Evolutionary conservation across 768 basidiomycete genomes (phyloP).

Genomic region (Pulveroboletus ravenelii): DNA sequence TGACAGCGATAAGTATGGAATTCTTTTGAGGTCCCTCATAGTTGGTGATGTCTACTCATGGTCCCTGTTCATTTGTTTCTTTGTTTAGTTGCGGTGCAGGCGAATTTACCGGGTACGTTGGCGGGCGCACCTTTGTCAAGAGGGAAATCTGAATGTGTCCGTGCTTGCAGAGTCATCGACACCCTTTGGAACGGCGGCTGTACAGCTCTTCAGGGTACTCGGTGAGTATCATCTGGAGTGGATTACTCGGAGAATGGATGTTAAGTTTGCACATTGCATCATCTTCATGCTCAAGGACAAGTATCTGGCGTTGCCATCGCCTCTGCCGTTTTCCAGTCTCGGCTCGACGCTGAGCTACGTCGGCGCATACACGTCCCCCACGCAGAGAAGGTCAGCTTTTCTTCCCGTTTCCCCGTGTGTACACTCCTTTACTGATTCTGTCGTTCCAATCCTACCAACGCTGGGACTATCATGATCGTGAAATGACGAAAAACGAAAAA

Average conservation of each 20-base stretch:
- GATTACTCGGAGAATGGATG: neutral
- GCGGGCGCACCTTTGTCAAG: neutral
- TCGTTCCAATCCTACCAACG: neutral
- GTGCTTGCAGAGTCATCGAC: conserved; percentile 1
- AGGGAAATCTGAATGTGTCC: neutral
- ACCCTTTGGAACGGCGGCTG: neutral
- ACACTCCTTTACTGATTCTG: neutral
- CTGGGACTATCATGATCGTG: no score
- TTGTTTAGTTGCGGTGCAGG: conserved; percentile 12
- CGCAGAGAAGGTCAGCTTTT: conserved; percentile 7
- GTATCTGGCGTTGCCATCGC: conserved; percentile 9
- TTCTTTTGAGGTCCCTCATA: neutral
- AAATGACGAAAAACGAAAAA: neutral
- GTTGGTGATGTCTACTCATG: neutral
- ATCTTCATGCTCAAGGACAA: conserved; percentile 5
- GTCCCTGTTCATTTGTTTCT: neutral
- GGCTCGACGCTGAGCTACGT: conserved; percentile 9
- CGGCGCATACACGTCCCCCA: conserved; percentile 6
- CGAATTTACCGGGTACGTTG: conserved; percentile 4
- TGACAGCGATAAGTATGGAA: conserved; percentile 8
- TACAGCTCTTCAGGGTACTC: conserved; percentile 11
- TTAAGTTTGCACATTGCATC: neutral
- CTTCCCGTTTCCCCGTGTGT: neutral
- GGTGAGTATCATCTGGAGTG: neutral
- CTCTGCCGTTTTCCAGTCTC: conserved; percentile 15